Base-by-base conservation (phyloP, 73 alveolate species). In the Paramecium sonneborni region DNA sequence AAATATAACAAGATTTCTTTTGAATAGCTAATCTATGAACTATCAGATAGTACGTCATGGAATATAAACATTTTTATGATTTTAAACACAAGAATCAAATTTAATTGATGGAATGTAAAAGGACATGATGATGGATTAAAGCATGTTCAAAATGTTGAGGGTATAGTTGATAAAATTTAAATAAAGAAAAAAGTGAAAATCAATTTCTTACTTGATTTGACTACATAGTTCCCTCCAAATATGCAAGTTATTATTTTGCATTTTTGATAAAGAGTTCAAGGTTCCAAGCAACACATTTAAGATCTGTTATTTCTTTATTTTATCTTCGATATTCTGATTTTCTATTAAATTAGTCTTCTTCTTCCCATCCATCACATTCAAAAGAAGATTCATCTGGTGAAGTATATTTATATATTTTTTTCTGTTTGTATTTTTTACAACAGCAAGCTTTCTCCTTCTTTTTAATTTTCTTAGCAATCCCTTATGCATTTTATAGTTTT, bases 221-320 rank as follows among this genome's bases (percentile, higher is more conserved):
- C 48, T 62, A 21, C 48, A 62, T 26, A 62, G 84, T 62, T 62
- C 84, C 84, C 84, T 62, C 84, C 84, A 62, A 62, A 62, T 62
- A 62, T 62, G 84, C 84, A 62, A 62, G 84, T 26, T 62, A 14
- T 14, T 62, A 26, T 62, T 62, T 62, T 26, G 46, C 84, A 62
- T 62, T 62, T 62, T 30, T 26, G 23, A 62, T 30, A n/a, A 62
- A 62, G 84, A 62, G 84, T 62, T 62, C 84, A 30, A 62, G 39
- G 84, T 62, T 62, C 84, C 84, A 62, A 32, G 84, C 84, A 32
- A 32, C 84, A 24, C 84, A 62, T 32, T 62, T 62, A 26, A 62
- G 84, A 32, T 62, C 84, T 62, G 84, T 62, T 12, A 62, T 26
- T 1, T 26, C 44, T 26, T 62, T 26, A 9, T 62, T 62, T 14